phyloP scores from a whole-genome alignment of 202 grass and related monocot genomes.

The Eragrostis tef region DNA sequence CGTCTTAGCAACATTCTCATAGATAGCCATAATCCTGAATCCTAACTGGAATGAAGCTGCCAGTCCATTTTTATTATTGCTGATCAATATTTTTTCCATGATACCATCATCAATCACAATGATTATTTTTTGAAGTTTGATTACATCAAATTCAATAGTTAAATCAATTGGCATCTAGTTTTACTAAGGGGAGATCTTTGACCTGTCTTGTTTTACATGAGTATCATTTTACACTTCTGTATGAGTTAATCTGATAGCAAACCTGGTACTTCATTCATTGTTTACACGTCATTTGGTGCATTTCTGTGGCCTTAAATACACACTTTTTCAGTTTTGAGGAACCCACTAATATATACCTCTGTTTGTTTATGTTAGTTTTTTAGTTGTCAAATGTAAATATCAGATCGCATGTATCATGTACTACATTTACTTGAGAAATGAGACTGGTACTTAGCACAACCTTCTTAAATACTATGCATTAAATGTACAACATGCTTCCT shows the following conservation, averaged over 20 bases:
- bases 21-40: neutral
- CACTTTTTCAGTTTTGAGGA: neutral
- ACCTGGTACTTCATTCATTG: no score
- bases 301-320: no score
- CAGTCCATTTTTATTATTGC: neutral
- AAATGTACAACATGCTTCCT: neutral
- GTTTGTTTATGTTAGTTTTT: neutral
- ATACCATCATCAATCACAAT: neutral
- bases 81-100: neutral
- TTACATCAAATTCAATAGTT: neutral
- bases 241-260: no score
- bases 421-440: neutral
- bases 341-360: neutral
- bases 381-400: neutral
- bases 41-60: neutral
- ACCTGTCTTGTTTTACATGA: neutral
- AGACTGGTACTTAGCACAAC: neutral
- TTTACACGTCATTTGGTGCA: neutral
- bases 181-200: neutral
- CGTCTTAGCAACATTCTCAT: constrained; percentile 21
- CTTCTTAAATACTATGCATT: neutral
- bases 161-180: neutral
- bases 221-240: neutral
- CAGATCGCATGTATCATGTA: neutral
- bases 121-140: neutral